Conservation (phyloP, 2,329 filamentous ascomycete genomes). For the Pseudopyrenochaeta lycopersici region DNA sequence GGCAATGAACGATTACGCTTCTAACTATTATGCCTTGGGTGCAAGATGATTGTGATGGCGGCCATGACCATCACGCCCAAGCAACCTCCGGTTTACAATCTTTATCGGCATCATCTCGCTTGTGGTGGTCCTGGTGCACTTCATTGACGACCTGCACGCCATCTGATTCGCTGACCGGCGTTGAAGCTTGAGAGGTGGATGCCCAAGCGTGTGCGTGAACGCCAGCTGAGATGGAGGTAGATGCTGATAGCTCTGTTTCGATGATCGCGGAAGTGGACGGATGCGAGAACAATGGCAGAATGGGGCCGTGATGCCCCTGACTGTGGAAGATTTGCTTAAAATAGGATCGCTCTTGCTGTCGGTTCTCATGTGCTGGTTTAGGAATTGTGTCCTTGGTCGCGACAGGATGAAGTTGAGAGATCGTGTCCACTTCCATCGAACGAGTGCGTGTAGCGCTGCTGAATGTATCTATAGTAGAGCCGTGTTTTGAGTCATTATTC, state of each 20-base stretch:
- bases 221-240: slow-evolving; percentile 8
- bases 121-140: slow-evolving; percentile 26
- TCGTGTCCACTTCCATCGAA: slow-evolving; percentile 13
- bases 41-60: not conserved
- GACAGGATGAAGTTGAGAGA: slow-evolving; percentile 7
- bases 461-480: slow-evolving; percentile 22
- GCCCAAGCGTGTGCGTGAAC: slow-evolving; percentile 38
- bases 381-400: slow-evolving; percentile 18
- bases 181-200: slow-evolving; percentile 8
- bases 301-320: not conserved
- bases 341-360: slow-evolving; percentile 12
- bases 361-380: not conserved
- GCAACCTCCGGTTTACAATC: slow-evolving; percentile 11
- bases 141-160: slow-evolving; percentile 40
- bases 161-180: slow-evolving; percentile 3
- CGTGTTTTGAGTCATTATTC: slow-evolving; percentile 22
- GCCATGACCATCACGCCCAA: slow-evolving; percentile 12
- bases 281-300: slow-evolving; percentile 31
- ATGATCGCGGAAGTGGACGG: slow-evolving; percentile 8
- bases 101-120: slow-evolving; percentile 9
- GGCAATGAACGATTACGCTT: no score
- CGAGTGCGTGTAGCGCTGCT: slow-evolving; percentile 11
- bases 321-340: slow-evolving; percentile 30
- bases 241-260: slow-evolving; percentile 2
- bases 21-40: no score